These are phyloP conservation scores for Penicillium antarcticum DNA, from an alignment of 495 filamentous ascomycete genomes.

Conservation along the genomic window DNA sequence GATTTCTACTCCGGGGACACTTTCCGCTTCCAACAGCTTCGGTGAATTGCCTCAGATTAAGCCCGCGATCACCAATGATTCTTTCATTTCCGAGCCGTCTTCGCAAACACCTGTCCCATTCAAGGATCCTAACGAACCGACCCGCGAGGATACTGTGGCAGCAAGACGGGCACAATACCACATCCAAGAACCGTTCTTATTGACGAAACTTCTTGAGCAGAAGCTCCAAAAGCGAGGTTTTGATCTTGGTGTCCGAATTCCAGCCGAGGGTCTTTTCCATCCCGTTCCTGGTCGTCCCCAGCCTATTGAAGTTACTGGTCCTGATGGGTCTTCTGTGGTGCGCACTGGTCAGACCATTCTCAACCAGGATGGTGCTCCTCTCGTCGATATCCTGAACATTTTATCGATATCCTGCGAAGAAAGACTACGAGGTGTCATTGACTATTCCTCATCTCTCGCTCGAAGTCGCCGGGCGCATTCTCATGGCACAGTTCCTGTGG, in stretches of 20 bases:
- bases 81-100: constrained; percentile 30
- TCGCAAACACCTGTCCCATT: constrained; percentile 31
- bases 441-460: constrained; percentile 65
- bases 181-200: constrained; percentile 58
- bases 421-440: constrained; percentile 62
- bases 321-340: constrained; percentile 52
- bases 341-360: constrained; percentile 59
- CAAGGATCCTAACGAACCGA: constrained; percentile 41
- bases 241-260: constrained; percentile 59
- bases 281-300: constrained; percentile 45
- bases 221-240: constrained; percentile 45
- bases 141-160: constrained; percentile 40
- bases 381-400: constrained; percentile 73
- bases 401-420: constrained; percentile 74
- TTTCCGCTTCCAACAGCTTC: constrained; percentile 38
- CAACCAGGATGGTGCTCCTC: constrained; percentile 60
- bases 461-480: constrained; percentile 65
- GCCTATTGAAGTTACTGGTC: constrained; percentile 52
- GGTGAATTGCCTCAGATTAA: constrained; percentile 34
- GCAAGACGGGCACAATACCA: constrained; percentile 50
- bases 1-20: constrained; percentile 36
- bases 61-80: constrained; percentile 29
- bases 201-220: constrained; percentile 45
- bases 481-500: constrained; percentile 64
- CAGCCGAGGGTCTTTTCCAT: constrained; percentile 59